Conservation (phyloP, 805 yeast genomes). For the Cyberlindnera samutprakarnensis region DNA sequence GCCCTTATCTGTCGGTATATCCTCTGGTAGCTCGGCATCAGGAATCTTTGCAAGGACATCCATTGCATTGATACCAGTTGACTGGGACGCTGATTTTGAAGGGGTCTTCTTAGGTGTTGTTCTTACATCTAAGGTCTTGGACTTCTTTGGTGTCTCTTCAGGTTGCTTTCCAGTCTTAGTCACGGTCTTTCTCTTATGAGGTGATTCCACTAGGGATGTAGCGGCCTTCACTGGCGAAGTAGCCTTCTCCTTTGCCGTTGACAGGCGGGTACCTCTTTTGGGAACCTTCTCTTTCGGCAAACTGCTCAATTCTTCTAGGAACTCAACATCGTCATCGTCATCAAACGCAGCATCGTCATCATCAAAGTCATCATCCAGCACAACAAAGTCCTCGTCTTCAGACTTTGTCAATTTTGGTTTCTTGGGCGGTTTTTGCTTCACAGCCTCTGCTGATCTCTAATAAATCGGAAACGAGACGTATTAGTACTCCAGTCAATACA, state of each 20-base stretch:
- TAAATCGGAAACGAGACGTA: no score
- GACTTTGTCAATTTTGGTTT: constrained; percentile 5
- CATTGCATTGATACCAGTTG: constrained; percentile 34
- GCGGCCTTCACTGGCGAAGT: constrained; percentile 3
- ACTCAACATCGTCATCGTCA: constrained; percentile 14
- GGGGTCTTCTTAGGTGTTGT: constrained; percentile 5
- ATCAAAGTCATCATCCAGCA: constrained; percentile 2
- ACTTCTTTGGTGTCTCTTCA: constrained; percentile 6
- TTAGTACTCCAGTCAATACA: no score
- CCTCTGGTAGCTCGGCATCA: constrained; percentile 58
- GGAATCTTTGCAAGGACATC: constrained; percentile 59
- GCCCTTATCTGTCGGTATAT: constrained; percentile 38
- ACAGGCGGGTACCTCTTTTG: constrained; percentile 1
- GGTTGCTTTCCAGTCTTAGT: constrained; percentile 2
- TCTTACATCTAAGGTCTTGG: background rate
- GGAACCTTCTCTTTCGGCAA: constrained; percentile 3
- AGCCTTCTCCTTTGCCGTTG: background rate
- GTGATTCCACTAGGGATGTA: no score
- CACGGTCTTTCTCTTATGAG: no score
- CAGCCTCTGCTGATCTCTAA: background rate
- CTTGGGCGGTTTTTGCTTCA: constrained; percentile 13
- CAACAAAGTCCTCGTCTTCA: constrained; percentile 7
- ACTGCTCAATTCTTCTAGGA: constrained; percentile 6
- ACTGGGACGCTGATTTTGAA: background rate
- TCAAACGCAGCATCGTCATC: constrained; percentile 10